Base-by-base conservation (phyloP, 495 filamentous ascomycete genomes). In the Penicillium taxi region DNA sequence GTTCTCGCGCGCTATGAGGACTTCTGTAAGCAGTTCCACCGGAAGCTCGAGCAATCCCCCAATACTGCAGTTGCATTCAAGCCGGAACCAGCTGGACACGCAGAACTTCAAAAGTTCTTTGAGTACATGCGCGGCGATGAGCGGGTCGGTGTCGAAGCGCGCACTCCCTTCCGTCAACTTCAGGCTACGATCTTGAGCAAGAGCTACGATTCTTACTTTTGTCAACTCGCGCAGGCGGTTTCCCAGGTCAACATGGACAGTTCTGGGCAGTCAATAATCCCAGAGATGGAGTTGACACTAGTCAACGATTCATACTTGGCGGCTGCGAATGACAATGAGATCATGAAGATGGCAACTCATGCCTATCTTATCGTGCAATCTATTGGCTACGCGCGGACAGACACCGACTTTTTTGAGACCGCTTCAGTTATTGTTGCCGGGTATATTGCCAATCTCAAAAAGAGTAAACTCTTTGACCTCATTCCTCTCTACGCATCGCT, bases 401-500 rank as follows among this genome's bases (percentile, higher is more conserved):
- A 70, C 30, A 47, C 52, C 7, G 47, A 56, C 14, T 64, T 62
- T 37, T 27, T 47, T 6, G 47, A 65, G 8, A 47, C 39, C 0
- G 55, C 58, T 3, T 64, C 64, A 1, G 39, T 67, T 7, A 71
- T 91, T 41, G 71, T 84, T 1, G 56, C 65, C 32, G 80, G 75
- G 11, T 96, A 96, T 52, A 80, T 94, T 39, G 77, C 84, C 44
- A 80, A 81, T 39, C 69, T 96, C 9, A 73, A 81, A 18, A 61
- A 80, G 23, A 71, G 73, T 20, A 74, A 78, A 7, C 71, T 91
- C 30, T 73, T 80, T 27, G 77, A 86, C 31, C 58, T 89, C 26
- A 78, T 93, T 35, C 89, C 90, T 3, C 66, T 90, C 2, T 99
- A 99, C 59, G 88, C 82, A 24, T 81, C 85, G 17, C 78, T 82